Conservation (phyloP, 1,139 yeast genomes). For the Saccharomyces pastorianus region DNA sequence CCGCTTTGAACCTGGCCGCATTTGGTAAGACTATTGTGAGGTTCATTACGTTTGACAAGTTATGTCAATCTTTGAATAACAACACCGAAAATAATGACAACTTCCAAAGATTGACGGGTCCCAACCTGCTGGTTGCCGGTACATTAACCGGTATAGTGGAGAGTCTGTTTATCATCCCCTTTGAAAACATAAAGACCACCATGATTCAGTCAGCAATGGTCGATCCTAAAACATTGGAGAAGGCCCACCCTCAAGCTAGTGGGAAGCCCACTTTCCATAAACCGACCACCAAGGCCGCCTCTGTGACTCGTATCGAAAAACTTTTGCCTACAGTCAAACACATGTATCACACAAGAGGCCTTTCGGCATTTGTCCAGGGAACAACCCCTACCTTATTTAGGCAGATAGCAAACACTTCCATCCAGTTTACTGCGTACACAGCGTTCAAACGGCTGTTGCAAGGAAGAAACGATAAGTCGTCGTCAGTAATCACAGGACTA, state of each 20-base stretch:
- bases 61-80: conserved; percentile 62
- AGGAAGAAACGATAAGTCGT: conserved; percentile 34
- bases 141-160: conserved; percentile 77
- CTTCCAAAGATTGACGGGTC: conserved; percentile 47
- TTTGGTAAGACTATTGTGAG: conserved; percentile 66
- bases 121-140: conserved; percentile 75
- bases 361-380: conserved; percentile 75
- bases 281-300: conserved; percentile 4
- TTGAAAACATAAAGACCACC: conserved; percentile 77
- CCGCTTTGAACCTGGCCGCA: conserved; percentile 73
- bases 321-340: conserved; percentile 41
- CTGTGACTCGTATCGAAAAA: conserved; percentile 11
- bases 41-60: conserved; percentile 66
- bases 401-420: conserved; percentile 71
- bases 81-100: conserved; percentile 37
- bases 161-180: conserved; percentile 78
- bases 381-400: conserved; percentile 69
- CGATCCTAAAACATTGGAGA: conserved; percentile 8
- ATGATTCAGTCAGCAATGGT: conserved; percentile 62
- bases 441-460: conserved; percentile 65
- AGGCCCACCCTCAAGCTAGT: background rate
- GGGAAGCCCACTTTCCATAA: conserved; percentile 22
- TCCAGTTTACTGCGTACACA: conserved; percentile 77
- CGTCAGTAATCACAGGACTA: conserved; percentile 50
- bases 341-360: conserved; percentile 68